Evolutionary conservation across 768 basidiomycete genomes (phyloP).

Genomic region (Tricholoma bakamatsutake): DNA sequence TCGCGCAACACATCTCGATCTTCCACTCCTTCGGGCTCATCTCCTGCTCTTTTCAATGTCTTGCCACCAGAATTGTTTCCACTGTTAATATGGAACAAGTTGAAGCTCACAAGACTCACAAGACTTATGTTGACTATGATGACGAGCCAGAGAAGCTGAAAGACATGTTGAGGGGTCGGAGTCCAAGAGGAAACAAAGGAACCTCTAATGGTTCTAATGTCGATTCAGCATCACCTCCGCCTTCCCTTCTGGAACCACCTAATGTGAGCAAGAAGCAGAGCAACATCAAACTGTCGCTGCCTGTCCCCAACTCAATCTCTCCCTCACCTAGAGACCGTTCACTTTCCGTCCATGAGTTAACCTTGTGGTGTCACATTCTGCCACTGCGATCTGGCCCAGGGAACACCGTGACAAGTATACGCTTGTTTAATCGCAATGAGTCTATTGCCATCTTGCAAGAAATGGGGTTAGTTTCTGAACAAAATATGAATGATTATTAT

Average conservation of each 20-base stretch:
- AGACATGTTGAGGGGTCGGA: slow-evolving; percentile 57
- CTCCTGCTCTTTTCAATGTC: slow-evolving; percentile 45
- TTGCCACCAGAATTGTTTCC: slow-evolving; percentile 61
- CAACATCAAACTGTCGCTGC: slow-evolving; percentile 38
- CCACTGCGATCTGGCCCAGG: slow-evolving; percentile 37
- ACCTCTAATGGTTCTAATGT: slow-evolving; percentile 1
- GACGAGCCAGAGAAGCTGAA: slow-evolving; percentile 75
- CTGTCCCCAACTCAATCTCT: slow-evolving; percentile 36
- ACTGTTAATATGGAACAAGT: slow-evolving; percentile 63
- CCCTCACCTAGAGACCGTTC: slow-evolving; percentile 28
- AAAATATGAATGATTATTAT: neutral
- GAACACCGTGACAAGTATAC: slow-evolving; percentile 40
- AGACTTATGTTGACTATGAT: slow-evolving; percentile 76
- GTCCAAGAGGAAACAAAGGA: slow-evolving; percentile 31
- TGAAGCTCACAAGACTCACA: slow-evolving; percentile 76
- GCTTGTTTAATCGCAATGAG: slow-evolving; percentile 34
- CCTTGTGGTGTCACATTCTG: slow-evolving; percentile 38
- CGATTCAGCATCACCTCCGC: slow-evolving; percentile 14
- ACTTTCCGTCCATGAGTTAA: slow-evolving; percentile 23
- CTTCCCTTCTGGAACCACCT: slow-evolving; percentile 20
- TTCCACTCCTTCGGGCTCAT: slow-evolving; percentile 34
- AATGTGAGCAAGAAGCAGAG: slow-evolving; percentile 20
- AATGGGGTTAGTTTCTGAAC: slow-evolving; percentile 49
- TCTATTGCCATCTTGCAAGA: slow-evolving; percentile 53
- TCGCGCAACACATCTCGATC: slow-evolving; percentile 27